A percentile compares a stretch with the other conserved stretches of the same genome.
These are phyloP conservation scores for Pistacia atlantica DNA, from an alignment of 345 rosid species.

Conservation along the genomic window DNA sequence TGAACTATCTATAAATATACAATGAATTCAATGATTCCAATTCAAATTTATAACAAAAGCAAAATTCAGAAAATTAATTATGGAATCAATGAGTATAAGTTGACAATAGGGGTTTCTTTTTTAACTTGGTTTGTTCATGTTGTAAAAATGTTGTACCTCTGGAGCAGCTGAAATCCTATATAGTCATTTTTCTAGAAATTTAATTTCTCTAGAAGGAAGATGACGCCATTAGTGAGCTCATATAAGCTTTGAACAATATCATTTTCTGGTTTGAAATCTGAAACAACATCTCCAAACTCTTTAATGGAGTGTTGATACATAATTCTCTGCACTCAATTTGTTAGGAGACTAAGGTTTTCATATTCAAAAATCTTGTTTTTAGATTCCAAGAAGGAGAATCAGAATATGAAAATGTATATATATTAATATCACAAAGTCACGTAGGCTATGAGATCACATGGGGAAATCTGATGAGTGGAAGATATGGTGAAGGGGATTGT, in stretches of 20 bases:
- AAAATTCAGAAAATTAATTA: not conserved
- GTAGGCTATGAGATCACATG: not conserved
- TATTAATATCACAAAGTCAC: too few relatives aligned
- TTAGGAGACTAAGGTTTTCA: too few relatives aligned
- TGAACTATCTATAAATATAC: too few relatives aligned
- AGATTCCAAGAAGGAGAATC: too few relatives aligned
- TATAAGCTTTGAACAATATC: not conserved
- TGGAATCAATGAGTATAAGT: too few relatives aligned
- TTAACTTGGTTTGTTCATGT: too few relatives aligned
- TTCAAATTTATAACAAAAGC: not conserved
- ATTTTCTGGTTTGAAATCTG: not conserved
- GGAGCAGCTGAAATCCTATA: not conserved
- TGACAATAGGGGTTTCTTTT: too few relatives aligned
- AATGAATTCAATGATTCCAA: not conserved
- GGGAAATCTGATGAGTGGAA: not conserved
- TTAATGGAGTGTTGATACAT: not conserved
- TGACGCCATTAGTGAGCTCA: slow-evolving; percentile 12
- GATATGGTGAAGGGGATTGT: not conserved
- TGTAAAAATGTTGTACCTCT: too few relatives aligned
- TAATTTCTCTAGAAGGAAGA: not conserved
- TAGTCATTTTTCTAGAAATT: not conserved
- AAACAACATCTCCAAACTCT: not conserved
- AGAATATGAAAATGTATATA: too few relatives aligned
- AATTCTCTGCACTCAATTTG: not conserved
- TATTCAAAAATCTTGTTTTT: too few relatives aligned